Evolutionary conservation across 345 rosid species (phyloP).

Genomic region (Toxicodendron radicans): DNA sequence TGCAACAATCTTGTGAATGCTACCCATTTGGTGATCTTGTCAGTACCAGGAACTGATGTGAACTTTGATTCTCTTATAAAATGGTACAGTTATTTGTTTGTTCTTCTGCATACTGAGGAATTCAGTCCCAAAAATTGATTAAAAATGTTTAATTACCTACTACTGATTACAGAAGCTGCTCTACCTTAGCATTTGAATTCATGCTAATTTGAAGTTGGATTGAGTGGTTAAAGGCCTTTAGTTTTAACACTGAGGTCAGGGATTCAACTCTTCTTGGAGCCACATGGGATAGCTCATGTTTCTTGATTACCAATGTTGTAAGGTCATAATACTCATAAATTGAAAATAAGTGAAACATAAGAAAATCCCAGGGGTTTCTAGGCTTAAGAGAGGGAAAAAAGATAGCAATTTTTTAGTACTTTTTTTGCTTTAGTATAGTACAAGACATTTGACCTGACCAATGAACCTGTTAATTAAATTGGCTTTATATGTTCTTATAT

Average conservation of each 20-base stretch:
- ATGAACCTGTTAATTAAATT: constrained; percentile 1
- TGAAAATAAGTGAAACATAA: not conserved
- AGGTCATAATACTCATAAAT: not conserved
- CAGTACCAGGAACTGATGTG: constrained; percentile 39
- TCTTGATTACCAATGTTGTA: not conserved
- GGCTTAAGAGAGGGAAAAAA: no score
- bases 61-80: constrained; percentile 43
- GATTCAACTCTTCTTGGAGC: not conserved
- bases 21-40: constrained; percentile 71
- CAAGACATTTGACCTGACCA: not conserved
- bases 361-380: no score
- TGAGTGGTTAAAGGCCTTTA: not conserved
- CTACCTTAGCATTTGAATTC: not conserved
- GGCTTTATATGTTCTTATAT: not conserved
- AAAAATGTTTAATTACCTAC: not conserved
- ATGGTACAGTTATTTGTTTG: constrained; percentile 37
- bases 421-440: no score
- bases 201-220: not conserved
- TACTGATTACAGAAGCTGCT: not conserved
- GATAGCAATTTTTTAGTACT: no score
- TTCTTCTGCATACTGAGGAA: not conserved
- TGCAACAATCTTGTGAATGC: constrained; percentile 55
- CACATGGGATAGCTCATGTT: not conserved
- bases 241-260: not conserved
- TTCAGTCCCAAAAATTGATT: not conserved